phyloP scores from a whole-genome alignment of 129 eudicot species.

The Escallonia herrerae region DNA sequence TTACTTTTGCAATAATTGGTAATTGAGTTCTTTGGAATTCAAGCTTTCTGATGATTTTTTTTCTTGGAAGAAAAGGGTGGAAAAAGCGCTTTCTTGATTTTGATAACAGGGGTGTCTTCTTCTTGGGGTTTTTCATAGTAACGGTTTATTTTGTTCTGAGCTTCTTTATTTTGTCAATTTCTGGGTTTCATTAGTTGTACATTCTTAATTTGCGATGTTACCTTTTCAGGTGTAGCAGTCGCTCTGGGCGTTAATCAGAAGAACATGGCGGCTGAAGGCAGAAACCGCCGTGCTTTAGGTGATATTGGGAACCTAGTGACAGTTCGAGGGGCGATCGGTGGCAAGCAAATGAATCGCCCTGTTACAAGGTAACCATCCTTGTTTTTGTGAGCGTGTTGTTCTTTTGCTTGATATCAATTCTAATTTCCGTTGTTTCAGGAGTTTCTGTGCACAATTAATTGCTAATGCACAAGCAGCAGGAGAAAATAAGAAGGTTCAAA shows the following conservation, averaged over 20 bases:
- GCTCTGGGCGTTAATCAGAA: conserved; percentile 48
- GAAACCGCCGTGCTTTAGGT: conserved; percentile 60
- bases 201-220: no score
- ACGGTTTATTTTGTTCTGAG: no score
- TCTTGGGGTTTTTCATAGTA: no score
- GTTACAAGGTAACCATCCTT: conserved; percentile 34
- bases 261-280: conserved; percentile 47
- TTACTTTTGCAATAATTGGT: no score
- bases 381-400: no score
- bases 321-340: conserved; percentile 31
- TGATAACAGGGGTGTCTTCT: no score
- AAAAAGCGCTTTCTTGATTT: no score
- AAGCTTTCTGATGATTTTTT: no score
- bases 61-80: no score
- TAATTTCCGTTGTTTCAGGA: conserved; percentile 20
- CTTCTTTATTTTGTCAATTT: no score
- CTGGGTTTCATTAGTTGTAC: no score
- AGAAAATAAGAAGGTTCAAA: conserved; percentile 42
- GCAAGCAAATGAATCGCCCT: conserved; percentile 54
- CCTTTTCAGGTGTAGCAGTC: conserved; percentile 33
- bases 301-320: conserved; percentile 67
- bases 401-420: not conserved
- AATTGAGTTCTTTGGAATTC: no score
- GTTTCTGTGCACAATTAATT: conserved; percentile 52
- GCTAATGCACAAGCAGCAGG: conserved; percentile 68